phyloP scores from a whole-genome alignment of 768 basidiomycete species.

The Russula emetica region DNA sequence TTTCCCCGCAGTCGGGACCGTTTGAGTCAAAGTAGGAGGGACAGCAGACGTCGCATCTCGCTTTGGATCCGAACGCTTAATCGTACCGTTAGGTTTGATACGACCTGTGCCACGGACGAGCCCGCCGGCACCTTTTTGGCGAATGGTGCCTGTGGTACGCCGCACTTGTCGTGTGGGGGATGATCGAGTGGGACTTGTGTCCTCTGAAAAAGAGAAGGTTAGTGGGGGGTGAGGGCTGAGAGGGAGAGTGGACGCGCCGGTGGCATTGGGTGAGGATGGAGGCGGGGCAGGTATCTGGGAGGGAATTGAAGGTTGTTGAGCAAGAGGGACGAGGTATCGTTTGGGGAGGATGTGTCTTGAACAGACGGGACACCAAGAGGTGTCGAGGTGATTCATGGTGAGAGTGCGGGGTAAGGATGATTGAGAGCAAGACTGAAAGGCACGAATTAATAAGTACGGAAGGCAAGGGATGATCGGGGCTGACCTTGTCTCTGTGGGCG shows the following conservation, averaged over 20 bases:
- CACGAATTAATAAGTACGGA: conserved; percentile 18
- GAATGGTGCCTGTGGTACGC: conserved; percentile 37
- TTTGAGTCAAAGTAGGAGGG: conserved; percentile 28
- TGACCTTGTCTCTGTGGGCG: conserved; percentile 20
- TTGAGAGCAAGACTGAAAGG: conserved; percentile 1
- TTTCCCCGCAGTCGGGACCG: conserved; percentile 39
- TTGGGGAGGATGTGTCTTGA: conserved; percentile 77
- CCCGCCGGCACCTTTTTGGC: conserved; percentile 41
- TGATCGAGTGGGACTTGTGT: conserved; percentile 31
- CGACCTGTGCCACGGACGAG: conserved; percentile 66
- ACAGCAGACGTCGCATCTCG: conserved; percentile 27
- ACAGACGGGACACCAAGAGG: conserved; percentile 79
- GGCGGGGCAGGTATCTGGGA: conserved; percentile 38
- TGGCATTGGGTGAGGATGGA: conserved; percentile 37
- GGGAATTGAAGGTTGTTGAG: conserved; percentile 30
- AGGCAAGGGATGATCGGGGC: conserved; percentile 10
- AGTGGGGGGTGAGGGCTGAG: conserved; percentile 21
- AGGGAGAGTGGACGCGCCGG: conserved; percentile 36
- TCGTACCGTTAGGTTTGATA: conserved; percentile 53
- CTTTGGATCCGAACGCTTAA: conserved; percentile 40
- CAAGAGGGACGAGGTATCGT: conserved; percentile 51
- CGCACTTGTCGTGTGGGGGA: conserved; percentile 32
- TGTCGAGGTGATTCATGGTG: conserved; percentile 44
- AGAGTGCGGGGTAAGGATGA: not conserved
- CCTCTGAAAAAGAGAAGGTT: conserved; percentile 29